Base-by-base conservation (phyloP, 2,329 filamentous ascomycete species). In the Fusarium sororula region DNA sequence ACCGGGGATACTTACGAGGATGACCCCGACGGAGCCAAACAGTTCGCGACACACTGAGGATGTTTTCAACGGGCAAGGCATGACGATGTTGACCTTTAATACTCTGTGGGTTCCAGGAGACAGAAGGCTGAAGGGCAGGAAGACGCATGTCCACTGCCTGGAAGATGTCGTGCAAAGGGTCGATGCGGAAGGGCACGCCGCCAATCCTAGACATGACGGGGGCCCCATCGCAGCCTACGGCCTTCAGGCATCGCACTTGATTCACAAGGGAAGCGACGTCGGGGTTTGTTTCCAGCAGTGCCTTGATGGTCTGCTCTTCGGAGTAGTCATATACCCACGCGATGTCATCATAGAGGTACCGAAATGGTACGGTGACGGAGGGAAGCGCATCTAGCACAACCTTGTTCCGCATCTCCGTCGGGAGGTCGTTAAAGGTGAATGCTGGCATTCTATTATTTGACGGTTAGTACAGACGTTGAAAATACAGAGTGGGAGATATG, bases 361-460 rank as follows among this genome's bases (percentile, higher is more conserved):
- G 45, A 1, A 10, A 14, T 11, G 48, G 48, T 7, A 35, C 48
- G 0, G 26, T 48, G 0, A 48, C 20, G 3, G 0, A 28, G 0
- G 45, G 45, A 2, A 30, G 45, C 0, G 13, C 26, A 3, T 48
- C 9, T 0, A 48, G 14, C 3, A 48, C 26, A 48, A 48, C 2
- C 4, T 48, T 48, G 0, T 22, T 22, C 0, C 26, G 20, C 45
- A 30, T 22, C 26, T 48, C 45, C 13, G 45, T 28, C 0, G 45
- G 45, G 13, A 48, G 26, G 2, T 48, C 14, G 4, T 1, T 3
- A 14, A 48, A 30, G 0, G 26, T 0, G 45, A 48, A 30, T 7
- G 26, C 0, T 0, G 45, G 26, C 45, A 35, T 26, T 53, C 50
- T 35, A 3, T 9, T 53, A 10, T 32, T 50, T 13, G 22, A 32